phyloP scores from a whole-genome alignment of 305 asterid species.

The Fraxinus platypoda region DNA sequence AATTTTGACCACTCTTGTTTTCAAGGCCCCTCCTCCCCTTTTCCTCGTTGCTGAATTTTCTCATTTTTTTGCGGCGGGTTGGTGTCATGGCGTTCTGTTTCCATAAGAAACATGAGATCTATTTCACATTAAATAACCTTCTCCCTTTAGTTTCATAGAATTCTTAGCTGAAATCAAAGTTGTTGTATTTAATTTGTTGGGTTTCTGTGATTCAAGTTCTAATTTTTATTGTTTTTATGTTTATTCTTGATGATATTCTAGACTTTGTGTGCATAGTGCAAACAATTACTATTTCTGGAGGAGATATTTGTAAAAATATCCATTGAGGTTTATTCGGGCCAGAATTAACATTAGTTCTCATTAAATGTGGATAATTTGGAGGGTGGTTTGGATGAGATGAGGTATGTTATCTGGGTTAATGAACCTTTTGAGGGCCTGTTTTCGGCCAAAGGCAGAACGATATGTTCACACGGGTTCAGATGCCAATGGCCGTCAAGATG shows the following conservation, averaged over 20 bases:
- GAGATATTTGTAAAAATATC: slow-evolving; percentile 17
- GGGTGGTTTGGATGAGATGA: slow-evolving; percentile 84
- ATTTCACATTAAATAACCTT: slow-evolving; percentile 24
- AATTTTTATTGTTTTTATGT: not conserved
- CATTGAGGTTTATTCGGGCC: slow-evolving; percentile 17
- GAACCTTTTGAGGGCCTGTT: slow-evolving; percentile 86
- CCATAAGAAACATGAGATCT: slow-evolving; percentile 34
- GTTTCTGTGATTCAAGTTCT: slow-evolving; percentile 18
- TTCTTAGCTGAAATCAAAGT: not conserved
- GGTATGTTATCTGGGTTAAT: slow-evolving; percentile 97
- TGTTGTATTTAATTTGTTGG: not conserved
- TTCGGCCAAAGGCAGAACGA: slow-evolving; percentile 67
- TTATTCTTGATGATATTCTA: slow-evolving; percentile 26
- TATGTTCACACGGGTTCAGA: slow-evolving; percentile 57
- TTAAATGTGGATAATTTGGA: slow-evolving; percentile 57
- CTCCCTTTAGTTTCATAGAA: slow-evolving; percentile 3
- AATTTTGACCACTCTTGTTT: slow-evolving; percentile 31
- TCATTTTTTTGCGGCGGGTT: slow-evolving; percentile 19
- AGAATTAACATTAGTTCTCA: slow-evolving; percentile 22
- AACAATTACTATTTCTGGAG: slow-evolving; percentile 16
- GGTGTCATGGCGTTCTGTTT: slow-evolving; percentile 19
- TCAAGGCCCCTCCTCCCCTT: slow-evolving; percentile 24
- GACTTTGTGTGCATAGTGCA: slow-evolving; percentile 13
- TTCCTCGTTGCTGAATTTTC: slow-evolving; percentile 36
- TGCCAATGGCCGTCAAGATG: slow-evolving; percentile 62